Percentiles rank a stretch among this genome's conserved stretches.
phyloP scores from a whole-genome alignment of 2,329 filamentous ascomycete genomes.

The Monosporascus sp. region DNA sequence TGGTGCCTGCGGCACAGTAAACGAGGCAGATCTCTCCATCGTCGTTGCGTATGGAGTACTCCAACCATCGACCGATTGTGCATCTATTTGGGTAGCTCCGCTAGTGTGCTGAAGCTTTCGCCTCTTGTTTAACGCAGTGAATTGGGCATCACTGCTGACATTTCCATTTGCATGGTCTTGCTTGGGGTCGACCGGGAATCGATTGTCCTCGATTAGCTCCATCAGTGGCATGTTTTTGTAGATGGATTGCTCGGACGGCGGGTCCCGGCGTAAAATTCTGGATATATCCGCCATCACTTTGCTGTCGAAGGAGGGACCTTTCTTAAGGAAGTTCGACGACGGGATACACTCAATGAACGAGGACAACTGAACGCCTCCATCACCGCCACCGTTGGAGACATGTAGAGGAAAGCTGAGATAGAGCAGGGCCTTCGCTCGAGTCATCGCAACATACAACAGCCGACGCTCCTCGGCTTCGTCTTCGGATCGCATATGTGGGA shows the following conservation, averaged over 20 bases:
- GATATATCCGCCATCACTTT: conserved; percentile 61
- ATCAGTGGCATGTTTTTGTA: conserved; percentile 47
- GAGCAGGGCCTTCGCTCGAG: conserved; percentile 76
- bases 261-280: conserved; percentile 61
- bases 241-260: conserved; percentile 52
- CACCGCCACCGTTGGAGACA: conserved; percentile 51
- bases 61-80: conserved; percentile 27
- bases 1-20: conserved; percentile 47
- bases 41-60: conserved; percentile 48
- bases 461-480: conserved; percentile 83
- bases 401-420: conserved; percentile 78
- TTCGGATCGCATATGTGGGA: conserved; percentile 82
- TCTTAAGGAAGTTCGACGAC: conserved; percentile 34
- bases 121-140: conserved; percentile 19
- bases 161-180: conserved; percentile 30
- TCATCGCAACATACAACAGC: conserved; percentile 95
- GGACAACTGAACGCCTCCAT: conserved; percentile 59
- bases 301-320: conserved; percentile 66
- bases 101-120: conserved; percentile 26
- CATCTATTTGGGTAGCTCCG: conserved; percentile 33
- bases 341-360: conserved; percentile 57
- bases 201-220: conserved; percentile 59
- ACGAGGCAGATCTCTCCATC: conserved; percentile 53
- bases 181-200: conserved; percentile 61
- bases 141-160: conserved; percentile 9